Evolutionary conservation across 2,329 filamentous ascomycete genomes (phyloP), one percentile per base, ranked within the genome.

Genomic region (Pyricularia sp.): DNA sequence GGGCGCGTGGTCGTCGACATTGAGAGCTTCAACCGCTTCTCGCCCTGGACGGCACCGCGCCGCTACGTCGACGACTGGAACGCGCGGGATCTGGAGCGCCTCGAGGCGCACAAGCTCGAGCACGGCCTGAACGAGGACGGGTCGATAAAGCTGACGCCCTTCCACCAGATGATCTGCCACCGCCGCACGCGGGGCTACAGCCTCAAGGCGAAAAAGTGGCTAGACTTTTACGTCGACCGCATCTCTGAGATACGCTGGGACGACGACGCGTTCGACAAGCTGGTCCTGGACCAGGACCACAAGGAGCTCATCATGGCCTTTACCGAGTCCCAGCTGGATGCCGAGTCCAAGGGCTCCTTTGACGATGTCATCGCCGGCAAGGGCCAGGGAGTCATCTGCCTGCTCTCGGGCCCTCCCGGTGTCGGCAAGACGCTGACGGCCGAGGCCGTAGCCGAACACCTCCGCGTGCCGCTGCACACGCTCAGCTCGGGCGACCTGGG

Each of bases 401-500:
- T 74, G 2, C 68, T 73, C 1, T 70, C 72, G 19, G 75, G 76
- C 1, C 69, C 70, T 13, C 73, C 65, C 26, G 76, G 76, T 1
- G 71, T 73, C 0, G 76, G 75, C 60, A 78, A 78, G 67, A 78
- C 75, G 2, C 66, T 77, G 28, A 78, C 76, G 0, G 77, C 75
- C 44, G 78, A 80, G 71, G 75, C 77, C 1, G 78, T 84, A 2
- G 80, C 81, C 0, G 81, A 83, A 72, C 74, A 77, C 68, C 78
- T 79, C 67, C 73, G 74, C 60, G 76, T 77, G 53, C 82, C 81
- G 1, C 74, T 84, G 6, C 82, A 82, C 69, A 77, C 76, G 28
- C 76, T 84, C 62, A 78, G 77, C 66, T 88, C 88, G 0, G 89
- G 89, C 33, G 89, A 92, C 71, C 80, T 93, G 0, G 89, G 89